Evolutionary conservation across 1,284 basidiomycete genomes (phyloP), one percentile per base, ranked within the genome.

Genomic region (Pseudozyma pruni): DNA sequence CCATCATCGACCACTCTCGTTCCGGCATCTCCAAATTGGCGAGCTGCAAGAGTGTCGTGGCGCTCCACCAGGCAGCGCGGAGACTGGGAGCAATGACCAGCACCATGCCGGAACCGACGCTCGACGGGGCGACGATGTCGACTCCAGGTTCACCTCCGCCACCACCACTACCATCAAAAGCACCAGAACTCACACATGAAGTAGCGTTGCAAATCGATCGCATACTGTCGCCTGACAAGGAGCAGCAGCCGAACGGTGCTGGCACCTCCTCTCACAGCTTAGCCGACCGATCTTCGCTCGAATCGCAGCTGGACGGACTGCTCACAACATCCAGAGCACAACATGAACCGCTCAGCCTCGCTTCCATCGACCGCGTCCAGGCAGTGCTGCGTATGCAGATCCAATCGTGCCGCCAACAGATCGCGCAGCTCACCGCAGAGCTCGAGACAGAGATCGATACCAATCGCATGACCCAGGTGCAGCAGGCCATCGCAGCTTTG

Each of bases 401-500:
- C 27, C 54, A 45, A 17, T 22, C 42, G 25, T 67, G 58, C 32
- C 54, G 59, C 16, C 43, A 53, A 11, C 49, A 51, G 16, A 67
- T 72, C 40, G 13, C 35, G 3, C 20, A 39, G 23, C 56, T 72
- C 54, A 53, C 52, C 16, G 44, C 51, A 1, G 56, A 72, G 43
- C 62, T 72, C 41, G 59, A 67, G 17, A 40, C 51, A 11, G 62
- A 72, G 31, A 67, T 61, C 49, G 69, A 72, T 44, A 48, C 63
- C 34, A 61, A 62, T 23, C 57, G 69, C 39, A 72, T 72, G 69
- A 52, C 63, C 2, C 53, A 62, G 20, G 55, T 72, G 13, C 69
- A 72, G 40, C 41, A 58, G 16, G 42, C 57, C 9, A 59, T 72
- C 31, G 57, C 64, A 20, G 52, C 66, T 79, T 87, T 98, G 10